Percentiles rank a stretch among this genome's conserved stretches.
phyloP scores from a whole-genome alignment of 495 filamentous ascomycete species.

The Penicillium paxilli region DNA sequence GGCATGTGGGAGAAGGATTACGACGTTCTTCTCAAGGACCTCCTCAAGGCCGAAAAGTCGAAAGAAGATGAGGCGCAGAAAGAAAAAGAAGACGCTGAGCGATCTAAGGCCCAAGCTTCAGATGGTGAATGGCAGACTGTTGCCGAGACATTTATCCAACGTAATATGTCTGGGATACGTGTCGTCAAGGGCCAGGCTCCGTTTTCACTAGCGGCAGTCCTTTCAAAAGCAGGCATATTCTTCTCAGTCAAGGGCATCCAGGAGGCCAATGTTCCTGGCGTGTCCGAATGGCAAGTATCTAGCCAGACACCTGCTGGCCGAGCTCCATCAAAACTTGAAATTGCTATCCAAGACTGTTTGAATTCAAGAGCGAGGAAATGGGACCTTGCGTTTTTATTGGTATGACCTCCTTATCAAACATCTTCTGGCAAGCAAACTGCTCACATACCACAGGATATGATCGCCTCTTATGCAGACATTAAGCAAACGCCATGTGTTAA shows the following conservation, averaged over 20 bases:
- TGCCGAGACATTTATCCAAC: conserved; percentile 31
- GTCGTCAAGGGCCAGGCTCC: conserved; percentile 24
- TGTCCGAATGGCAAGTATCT: conserved; percentile 38
- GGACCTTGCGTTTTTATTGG: conserved; percentile 44
- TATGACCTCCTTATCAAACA: conserved; percentile 16
- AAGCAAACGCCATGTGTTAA: conserved; percentile 40
- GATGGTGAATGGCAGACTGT: conserved; percentile 35
- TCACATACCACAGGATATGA: conserved; percentile 36
- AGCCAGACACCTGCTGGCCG: conserved; percentile 21
- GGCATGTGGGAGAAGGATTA: conserved; percentile 48
- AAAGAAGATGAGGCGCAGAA: conserved; percentile 25
- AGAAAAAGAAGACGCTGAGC: conserved; percentile 30
- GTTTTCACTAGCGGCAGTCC: conserved; percentile 26
- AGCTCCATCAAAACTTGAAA: conserved; percentile 33
- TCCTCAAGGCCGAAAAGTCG: conserved; percentile 26
- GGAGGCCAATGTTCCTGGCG: conserved; percentile 11
- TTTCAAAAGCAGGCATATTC: conserved; percentile 36
- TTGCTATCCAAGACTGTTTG: conserved; percentile 32
- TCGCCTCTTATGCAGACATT: conserved; percentile 41
- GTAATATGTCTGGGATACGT: conserved; percentile 30
- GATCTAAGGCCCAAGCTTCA: conserved; percentile 26
- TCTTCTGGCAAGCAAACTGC: background rate
- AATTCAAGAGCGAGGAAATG: conserved; percentile 40
- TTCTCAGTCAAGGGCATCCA: conserved; percentile 28
- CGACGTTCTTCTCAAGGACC: conserved; percentile 32